Evolutionary conservation across 2,329 filamentous ascomycete genomes (phyloP).

Genomic region (Colletotrichum melonis): DNA sequence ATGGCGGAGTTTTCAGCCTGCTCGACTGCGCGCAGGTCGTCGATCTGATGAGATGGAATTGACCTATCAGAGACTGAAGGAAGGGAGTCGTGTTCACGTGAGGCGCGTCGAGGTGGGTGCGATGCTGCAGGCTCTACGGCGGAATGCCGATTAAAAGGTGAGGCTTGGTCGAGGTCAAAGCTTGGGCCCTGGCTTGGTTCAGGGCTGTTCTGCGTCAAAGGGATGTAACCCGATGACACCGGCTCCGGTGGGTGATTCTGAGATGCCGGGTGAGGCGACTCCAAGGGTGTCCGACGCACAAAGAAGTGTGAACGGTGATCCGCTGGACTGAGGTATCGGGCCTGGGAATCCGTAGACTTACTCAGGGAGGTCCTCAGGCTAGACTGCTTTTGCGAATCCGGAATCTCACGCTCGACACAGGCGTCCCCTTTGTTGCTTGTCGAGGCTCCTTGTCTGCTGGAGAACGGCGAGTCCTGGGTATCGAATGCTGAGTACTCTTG

Average conservation of each 20-base stretch:
- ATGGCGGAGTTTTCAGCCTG: not conserved
- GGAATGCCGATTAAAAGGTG: not conserved
- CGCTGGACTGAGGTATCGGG: not conserved
- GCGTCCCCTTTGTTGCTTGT: not conserved
- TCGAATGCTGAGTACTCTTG: constrained; percentile 44
- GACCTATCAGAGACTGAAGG: constrained; percentile 9
- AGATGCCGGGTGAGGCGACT: not conserved
- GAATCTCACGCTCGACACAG: constrained; percentile 16
- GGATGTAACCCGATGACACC: not conserved
- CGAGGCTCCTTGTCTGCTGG: not conserved
- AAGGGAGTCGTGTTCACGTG: constrained; percentile 7
- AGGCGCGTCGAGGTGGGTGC: not conserved
- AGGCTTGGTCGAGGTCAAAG: not conserved
- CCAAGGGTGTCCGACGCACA: constrained; percentile 9
- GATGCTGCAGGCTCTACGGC: not conserved
- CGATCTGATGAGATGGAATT: constrained; percentile 27
- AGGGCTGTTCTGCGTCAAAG: constrained; percentile 7
- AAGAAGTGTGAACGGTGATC: not conserved
- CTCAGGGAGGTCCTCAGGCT: constrained; percentile 25
- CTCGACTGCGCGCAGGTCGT: constrained; percentile 3
- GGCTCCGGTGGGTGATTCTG: not conserved
- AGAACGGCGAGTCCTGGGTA: constrained; percentile 5
- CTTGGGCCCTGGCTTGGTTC: not conserved
- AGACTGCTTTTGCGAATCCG: constrained; percentile 33
- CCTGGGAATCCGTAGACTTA: constrained; percentile 18